Evolutionary conservation across 345 rosid species (phyloP).

Genomic region (Lumnitzera littorea): DNA sequence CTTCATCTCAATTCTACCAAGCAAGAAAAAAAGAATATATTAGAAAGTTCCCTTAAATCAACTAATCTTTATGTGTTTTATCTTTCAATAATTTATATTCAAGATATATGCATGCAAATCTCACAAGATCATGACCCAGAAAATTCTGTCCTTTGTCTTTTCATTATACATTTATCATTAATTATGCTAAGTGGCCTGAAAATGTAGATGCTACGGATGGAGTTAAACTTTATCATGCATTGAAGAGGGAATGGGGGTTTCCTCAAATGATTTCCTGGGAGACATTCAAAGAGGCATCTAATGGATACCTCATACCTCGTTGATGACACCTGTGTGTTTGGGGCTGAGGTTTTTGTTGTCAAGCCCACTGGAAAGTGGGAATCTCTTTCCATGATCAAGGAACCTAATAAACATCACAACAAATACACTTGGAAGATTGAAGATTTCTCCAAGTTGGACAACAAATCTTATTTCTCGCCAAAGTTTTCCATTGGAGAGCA

Average conservation of each 20-base stretch:
- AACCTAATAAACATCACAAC: not conserved
- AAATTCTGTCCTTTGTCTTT: too few relatives aligned
- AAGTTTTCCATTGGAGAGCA: not conserved
- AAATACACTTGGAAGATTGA: not conserved
- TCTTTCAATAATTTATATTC: too few relatives aligned
- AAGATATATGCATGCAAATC: too few relatives aligned
- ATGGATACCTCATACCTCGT: not conserved
- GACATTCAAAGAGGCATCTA: not conserved
- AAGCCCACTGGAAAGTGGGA: not conserved
- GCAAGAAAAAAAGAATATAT: too few relatives aligned
- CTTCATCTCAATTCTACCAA: too few relatives aligned
- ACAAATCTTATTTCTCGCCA: not conserved
- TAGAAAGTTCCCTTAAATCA: too few relatives aligned
- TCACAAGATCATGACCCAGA: too few relatives aligned
- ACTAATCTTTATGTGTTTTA: too few relatives aligned
- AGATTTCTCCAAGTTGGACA: not conserved
- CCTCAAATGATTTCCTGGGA: constrained; percentile 6
- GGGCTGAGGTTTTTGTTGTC: constrained; percentile 12
- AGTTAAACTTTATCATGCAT: not conserved
- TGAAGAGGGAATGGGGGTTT: constrained; percentile 10
- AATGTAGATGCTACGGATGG: constrained; percentile 1
- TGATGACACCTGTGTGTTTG: constrained; percentile 8
- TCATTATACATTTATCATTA: too few relatives aligned
- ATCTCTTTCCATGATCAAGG: constrained; percentile 2
- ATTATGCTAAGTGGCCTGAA: too few relatives aligned